Evolutionary conservation across 2,329 filamentous ascomycete genomes (phyloP), one percentile per base, ranked within the genome.

Genomic region (Pseudogymnoascus sp.): DNA sequence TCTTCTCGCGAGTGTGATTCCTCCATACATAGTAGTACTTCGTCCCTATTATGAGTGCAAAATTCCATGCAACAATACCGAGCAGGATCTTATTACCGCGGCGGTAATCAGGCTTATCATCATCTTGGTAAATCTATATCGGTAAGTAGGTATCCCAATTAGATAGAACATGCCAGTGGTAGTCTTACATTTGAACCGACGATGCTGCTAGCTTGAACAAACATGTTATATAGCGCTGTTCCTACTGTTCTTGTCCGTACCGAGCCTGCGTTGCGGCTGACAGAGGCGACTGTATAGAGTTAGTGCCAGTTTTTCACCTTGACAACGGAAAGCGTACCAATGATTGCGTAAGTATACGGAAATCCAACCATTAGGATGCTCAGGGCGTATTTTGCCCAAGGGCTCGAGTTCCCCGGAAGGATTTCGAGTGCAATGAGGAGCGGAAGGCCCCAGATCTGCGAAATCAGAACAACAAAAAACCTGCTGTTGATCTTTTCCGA

Each of bases 241-340:
- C 83, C 82, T 1, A 89, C 83, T 1, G 85, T 83, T 6, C 85
- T 75, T 4, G 82, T 83, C 8, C 85, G 77, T 7, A 88, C 83
- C 1, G 80, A 77, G 64, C 85, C 84, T 2, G 83, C 81, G 67
- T 88, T 88, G 58, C 81, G 75, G 2, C 75, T 77, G 65, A 76
- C 77, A 76, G 77, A 80, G 25, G 69, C 76, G 4, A 79, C 78
- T 64, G 79, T 76, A 50, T 80, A 81, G 6, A 75, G 69, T 16
- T 58, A 61, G 2, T 76, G 69, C 64, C 81, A 81, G 63, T 76
- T 80, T 2, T 74, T 16, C 63, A 79, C 78, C 1, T 75, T 71
- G 0, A 69, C 71, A 8, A 77, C 64, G 58, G 80, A 78, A 2
- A 78, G 57, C 3, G 71, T 74, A 14, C 77, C 76, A n/a, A 65